Percentiles rank a stretch among this genome's conserved stretches.
Evolutionary conservation across 164 flowering plant genomes (phyloP).

Genomic region (Pachysandra terminalis): DNA sequence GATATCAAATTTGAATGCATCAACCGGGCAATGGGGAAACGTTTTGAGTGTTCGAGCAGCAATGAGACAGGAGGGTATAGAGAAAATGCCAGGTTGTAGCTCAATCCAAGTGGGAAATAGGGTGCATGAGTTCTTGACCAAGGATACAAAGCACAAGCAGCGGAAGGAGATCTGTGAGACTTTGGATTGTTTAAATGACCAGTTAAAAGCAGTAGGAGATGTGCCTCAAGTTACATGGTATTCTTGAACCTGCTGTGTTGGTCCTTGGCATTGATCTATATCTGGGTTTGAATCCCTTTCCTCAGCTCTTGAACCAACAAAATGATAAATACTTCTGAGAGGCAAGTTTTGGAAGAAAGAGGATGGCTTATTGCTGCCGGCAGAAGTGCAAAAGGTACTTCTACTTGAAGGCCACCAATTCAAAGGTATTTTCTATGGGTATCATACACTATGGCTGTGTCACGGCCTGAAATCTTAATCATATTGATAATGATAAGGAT

Average conservation of each 20-base stretch:
- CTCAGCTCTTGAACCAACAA: no score
- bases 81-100: slow-evolving; percentile 56
- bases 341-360: neutral
- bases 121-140: slow-evolving; percentile 47
- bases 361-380: neutral
- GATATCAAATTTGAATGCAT: slow-evolving; percentile 45
- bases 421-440: no score
- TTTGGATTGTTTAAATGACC: slow-evolving; percentile 30
- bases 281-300: no score
- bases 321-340: neutral
- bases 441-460: no score
- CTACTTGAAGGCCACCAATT: no score
- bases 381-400: neutral
- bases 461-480: no score
- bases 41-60: slow-evolving; percentile 25
- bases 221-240: neutral
- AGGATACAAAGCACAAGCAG: slow-evolving; percentile 35
- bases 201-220: slow-evolving; percentile 22
- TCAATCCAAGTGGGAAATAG: slow-evolving; percentile 39
- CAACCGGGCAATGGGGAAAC: slow-evolving; percentile 34
- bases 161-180: slow-evolving; percentile 32
- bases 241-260: no score
- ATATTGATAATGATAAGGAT: no score
- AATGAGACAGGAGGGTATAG: slow-evolving; percentile 39
- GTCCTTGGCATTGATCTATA: no score